Percentiles rank a stretch among this genome's conserved stretches.
Evolutionary conservation across 2,329 filamentous ascomycete genomes (phyloP).

Genomic region (Aureobasidium lini): DNA sequence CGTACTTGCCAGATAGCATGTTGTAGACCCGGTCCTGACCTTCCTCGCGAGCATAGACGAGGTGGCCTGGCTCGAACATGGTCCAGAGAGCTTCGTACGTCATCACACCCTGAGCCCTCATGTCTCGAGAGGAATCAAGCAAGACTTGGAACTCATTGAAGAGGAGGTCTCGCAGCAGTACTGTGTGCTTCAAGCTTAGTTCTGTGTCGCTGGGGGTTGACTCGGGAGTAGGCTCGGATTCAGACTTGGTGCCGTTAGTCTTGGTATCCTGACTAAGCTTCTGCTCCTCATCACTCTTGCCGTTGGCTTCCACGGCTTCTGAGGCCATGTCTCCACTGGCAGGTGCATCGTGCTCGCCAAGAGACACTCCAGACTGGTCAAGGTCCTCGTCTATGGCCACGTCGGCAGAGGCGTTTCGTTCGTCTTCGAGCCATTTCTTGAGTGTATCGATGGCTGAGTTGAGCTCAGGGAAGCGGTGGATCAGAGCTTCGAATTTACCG

Average conservation of each 20-base stretch:
- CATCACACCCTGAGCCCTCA: constrained; percentile 27
- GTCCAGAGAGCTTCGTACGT: constrained; percentile 30
- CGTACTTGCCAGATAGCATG: constrained; percentile 24
- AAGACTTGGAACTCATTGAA: constrained; percentile 34
- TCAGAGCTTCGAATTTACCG: constrained; percentile 55
- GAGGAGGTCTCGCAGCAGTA: constrained; percentile 32
- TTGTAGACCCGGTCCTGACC: constrained; percentile 31
- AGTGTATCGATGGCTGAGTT: constrained; percentile 33
- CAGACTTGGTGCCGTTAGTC: too few species aligned
- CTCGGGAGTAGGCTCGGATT: background rate
- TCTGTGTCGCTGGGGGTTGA: background rate
- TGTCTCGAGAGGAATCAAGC: constrained; percentile 35
- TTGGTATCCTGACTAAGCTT: too few species aligned
- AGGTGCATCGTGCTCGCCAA: background rate
- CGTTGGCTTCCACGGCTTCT: background rate
- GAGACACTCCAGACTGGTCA: too few species aligned
- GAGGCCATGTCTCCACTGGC: background rate
- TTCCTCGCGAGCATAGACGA: constrained; percentile 31
- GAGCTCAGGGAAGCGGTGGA: constrained; percentile 54
- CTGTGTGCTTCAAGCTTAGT: constrained; percentile 29
- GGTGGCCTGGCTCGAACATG: constrained; percentile 25
- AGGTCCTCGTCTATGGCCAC: too few species aligned
- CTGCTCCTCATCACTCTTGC: background rate
- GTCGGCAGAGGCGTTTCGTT: too few species aligned
- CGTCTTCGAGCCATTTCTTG: constrained; percentile 9